Evolutionary conservation across 352 stramenopile species (phyloP).

Genomic region (Phytophthora litchii): DNA sequence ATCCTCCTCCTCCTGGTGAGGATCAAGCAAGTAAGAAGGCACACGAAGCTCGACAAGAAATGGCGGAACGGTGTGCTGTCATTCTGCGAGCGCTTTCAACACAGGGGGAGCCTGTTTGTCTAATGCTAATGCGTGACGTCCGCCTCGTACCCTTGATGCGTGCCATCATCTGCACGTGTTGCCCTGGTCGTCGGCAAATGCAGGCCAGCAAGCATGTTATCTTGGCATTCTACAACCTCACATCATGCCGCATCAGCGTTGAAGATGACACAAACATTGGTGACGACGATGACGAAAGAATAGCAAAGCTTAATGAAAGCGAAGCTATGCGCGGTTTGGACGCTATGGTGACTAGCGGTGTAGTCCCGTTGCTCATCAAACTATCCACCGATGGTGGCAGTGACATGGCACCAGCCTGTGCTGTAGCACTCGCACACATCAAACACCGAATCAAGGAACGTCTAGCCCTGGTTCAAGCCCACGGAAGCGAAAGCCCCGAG

Average conservation of each 20-base stretch:
- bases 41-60: conserved; percentile 42
- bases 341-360: conserved; percentile 50
- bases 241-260: conserved; percentile 41
- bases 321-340: conserved; percentile 47
- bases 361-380: conserved; percentile 69
- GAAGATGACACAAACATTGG: conserved; percentile 9
- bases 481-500: conserved; percentile 16
- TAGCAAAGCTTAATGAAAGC: conserved; percentile 8
- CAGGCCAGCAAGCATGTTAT: conserved; percentile 60
- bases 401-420: conserved; percentile 75
- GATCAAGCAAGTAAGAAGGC: conserved; percentile 23
- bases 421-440: conserved; percentile 76
- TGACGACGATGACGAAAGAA: background rate
- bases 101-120: conserved; percentile 44
- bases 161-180: conserved; percentile 41
- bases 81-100: conserved; percentile 76
- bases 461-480: conserved; percentile 21
- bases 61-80: conserved; percentile 68
- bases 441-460: conserved; percentile 74
- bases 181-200: conserved; percentile 44
- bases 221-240: conserved; percentile 79
- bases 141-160: conserved; percentile 60
- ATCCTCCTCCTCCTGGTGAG: background rate
- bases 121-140: conserved; percentile 53
- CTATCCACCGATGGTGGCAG: conserved; percentile 49